A percentile compares a stretch with the other conserved stretches of the same genome.
Evolutionary conservation across 2,329 filamentous ascomycete species (phyloP).

Genomic region (Sphaerulina vaccinii): DNA sequence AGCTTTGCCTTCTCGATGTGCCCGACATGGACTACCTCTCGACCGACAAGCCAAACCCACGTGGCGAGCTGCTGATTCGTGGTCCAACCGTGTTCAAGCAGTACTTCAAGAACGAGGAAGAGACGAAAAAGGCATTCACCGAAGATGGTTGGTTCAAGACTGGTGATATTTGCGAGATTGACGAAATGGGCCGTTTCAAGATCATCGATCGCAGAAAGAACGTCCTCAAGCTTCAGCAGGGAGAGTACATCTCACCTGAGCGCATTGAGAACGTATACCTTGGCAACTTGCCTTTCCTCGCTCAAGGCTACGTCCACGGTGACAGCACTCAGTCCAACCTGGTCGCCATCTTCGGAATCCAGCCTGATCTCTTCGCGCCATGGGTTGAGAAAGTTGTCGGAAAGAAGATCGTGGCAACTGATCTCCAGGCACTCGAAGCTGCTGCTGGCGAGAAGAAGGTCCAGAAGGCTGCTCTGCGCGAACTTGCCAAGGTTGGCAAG

Average conservation of each 20-base stretch:
- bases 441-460: conserved; percentile 70
- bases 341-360: conserved; percentile 83
- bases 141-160: conserved; percentile 96
- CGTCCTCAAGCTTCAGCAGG: conserved; percentile 95
- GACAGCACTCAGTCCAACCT: conserved; percentile 78
- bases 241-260: conserved; percentile 97
- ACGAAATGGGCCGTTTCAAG: conserved; percentile 80
- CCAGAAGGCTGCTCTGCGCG: conserved; percentile 69
- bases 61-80: conserved; percentile 83
- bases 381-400: conserved; percentile 78
- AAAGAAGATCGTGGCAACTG: conserved; percentile 58
- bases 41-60: conserved; percentile 82
- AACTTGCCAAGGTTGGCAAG: conserved; percentile 74
- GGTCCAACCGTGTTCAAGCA: conserved; percentile 77
- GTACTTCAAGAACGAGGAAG: conserved; percentile 87
- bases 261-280: conserved; percentile 94
- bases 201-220: conserved; percentile 99
- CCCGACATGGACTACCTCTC: conserved; percentile 92
- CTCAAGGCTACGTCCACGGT: conserved; percentile 85
- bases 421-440: conserved; percentile 65
- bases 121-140: conserved; percentile 79
- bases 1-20: conserved; percentile 80
- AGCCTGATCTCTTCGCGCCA: conserved; percentile 77
- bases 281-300: conserved; percentile 73
- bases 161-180: conserved; percentile 84